Base-by-base conservation (phyloP, 345 rosid species). In the Jatropha curcas region DNA sequence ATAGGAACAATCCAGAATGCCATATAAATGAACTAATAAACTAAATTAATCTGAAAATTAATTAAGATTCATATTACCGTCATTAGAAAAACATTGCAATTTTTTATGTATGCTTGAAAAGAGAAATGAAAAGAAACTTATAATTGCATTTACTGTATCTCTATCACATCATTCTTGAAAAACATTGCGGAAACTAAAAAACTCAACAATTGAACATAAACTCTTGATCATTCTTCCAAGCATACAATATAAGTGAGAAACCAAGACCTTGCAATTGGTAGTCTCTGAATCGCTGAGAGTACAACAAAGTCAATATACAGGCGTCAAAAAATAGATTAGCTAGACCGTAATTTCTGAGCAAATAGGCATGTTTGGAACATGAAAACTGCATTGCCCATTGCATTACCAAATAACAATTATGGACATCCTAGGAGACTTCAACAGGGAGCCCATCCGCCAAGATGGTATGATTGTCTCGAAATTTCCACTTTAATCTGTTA, bases 381-480 rank as follows among this genome's bases (percentile, higher is more conserved):
- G 70, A 94, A 94, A 60, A 94, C 97, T 1, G 95, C 97, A 71
- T 89, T 90, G 51, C 90, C 92, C 68, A 79, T 73, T 19, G 84
- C 82, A 80, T 85, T 82, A 60, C 97, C 93, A 80, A 92, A 94
- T n/a, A 94, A 83, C 98, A 94, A 60, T 85, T 90, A 65, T 94
- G 89, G 59, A 94, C 94, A 83, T 94, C 98, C 98, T 98, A 94
- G 9, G 84, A 86, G 76, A 94, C 93, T 77, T 94, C 97, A 28
- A 94, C 95, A 10, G 89, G 85, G 16, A 86, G 75, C 63, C 92
- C 97, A 84, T 94, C 97, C 64, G 90, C 95, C 79, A 84, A 69
- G 68, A 94, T 92, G 28, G 93, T 94, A 62, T 84, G 83, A 65
- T 94, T 94, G 4, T 98, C 98, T 8, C 98, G 84, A 80, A 94